Evolutionary conservation across 129 eudicot species (phyloP), one percentile per base, ranked within the genome.

Genomic region (Logfia minima): DNA sequence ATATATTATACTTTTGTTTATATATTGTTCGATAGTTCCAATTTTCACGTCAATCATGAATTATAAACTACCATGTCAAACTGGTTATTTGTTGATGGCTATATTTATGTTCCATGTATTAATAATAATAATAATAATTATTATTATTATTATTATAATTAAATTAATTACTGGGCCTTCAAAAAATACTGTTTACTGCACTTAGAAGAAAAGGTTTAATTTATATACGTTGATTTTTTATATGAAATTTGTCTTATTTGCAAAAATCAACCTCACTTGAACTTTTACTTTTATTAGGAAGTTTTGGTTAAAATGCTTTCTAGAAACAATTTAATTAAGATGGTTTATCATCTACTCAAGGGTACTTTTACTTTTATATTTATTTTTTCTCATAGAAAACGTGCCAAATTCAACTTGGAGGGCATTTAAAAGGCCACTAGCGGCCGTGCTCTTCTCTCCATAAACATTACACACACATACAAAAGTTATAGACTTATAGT

Each of bases 401-500:
- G 80, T 76, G 74, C n/a, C 26, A 31, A 39, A 60, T 26, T 37
- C 16, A 37, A 58, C 37, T 14, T 6, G 5, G 60, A 41, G 18
- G 5, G 11, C 45, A 56, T 74, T 75, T 81, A 75, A 75, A 81
- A 81, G 80, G 71, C 8, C 75, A 31, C 21, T 34, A n/a, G 13
- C 2, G 28, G 14, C 55, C 55, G n/a, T 48, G 55, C 6, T 48
- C 55, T 48, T 13, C 55, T 11, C 55, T 48, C 18, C 55, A 48
- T 14, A 11, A n/a, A 48, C 55, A 35, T 4, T 26, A 26, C 29
- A 35, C 39, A 48, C n/a, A 48, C 55, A 48, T 13, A 80, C 75
- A 26, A 28, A 34, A 24, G 75, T 73, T 74, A 7, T 55, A 16
- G 26, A 34, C 60, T 73, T 74, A 7, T 55, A 16, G 26, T 48